A percentile compares a stretch with the other conserved stretches of the same genome.
Evolutionary conservation across 2,329 filamentous ascomycete species (phyloP).

Genomic region (Pseudopithomyces maydicus): DNA sequence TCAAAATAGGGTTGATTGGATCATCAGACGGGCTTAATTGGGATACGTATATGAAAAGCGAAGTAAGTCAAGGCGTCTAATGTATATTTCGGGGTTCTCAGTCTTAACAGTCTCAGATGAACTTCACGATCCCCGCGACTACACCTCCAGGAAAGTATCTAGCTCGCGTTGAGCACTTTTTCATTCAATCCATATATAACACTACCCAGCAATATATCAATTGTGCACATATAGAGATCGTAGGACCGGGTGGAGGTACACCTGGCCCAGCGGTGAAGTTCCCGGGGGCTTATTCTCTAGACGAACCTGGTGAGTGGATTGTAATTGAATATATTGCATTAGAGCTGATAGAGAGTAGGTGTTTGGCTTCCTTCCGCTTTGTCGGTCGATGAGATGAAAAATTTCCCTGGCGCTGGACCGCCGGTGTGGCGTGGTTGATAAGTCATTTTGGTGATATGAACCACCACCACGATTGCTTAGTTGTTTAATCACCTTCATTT

Average conservation of each 20-base stretch:
- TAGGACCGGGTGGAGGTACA: slow-evolving; percentile 41
- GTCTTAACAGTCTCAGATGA: slow-evolving; percentile 20
- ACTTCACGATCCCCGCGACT: slow-evolving; percentile 44
- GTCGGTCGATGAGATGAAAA: background rate
- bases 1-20: slow-evolving; percentile 20
- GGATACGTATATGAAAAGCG: slow-evolving; percentile 26
- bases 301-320: slow-evolving; percentile 2
- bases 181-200: slow-evolving; percentile 39
- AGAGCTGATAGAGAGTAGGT: background rate
- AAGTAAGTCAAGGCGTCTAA: slow-evolving; percentile 14
- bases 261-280: slow-evolving; percentile 48
- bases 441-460: too few relatives aligned
- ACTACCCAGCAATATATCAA: slow-evolving; percentile 26
- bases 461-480: too few relatives aligned
- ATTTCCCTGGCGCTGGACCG: slow-evolving; percentile 4
- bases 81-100: background rate
- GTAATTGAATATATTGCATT: background rate
- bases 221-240: slow-evolving; percentile 17
- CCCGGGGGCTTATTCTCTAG: slow-evolving; percentile 53
- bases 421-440: background rate
- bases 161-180: slow-evolving; percentile 14
- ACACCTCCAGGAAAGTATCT: slow-evolving; percentile 39
- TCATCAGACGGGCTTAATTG: background rate
- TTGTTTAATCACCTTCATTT: too few relatives aligned
- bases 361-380: slow-evolving; percentile 1